phyloP scores from a whole-genome alignment of 73 alveolate genomes.

The Symbiodinium pilosum region DNA sequence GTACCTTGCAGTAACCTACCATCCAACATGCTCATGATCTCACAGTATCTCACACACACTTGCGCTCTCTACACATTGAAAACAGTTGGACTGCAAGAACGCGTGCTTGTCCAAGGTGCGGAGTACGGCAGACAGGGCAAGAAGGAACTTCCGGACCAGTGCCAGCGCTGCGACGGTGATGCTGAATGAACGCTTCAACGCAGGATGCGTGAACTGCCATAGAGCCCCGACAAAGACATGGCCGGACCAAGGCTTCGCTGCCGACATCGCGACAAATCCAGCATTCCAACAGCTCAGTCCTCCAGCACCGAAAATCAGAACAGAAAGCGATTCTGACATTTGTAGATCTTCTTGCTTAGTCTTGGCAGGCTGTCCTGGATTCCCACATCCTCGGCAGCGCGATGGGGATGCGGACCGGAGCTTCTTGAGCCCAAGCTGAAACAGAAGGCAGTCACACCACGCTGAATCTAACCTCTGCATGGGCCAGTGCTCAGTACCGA shows the following conservation, averaged over 20 bases:
- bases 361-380: not conserved
- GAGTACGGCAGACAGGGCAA: slow-evolving; percentile 77
- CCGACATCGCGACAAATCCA: slow-evolving; percentile 86
- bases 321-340: no score
- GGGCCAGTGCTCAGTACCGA: not conserved
- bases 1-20: not conserved
- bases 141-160: not conserved
- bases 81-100: no score
- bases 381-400: not conserved
- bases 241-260: slow-evolving; percentile 65
- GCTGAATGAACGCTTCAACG: slow-evolving; percentile 74
- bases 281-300: slow-evolving; percentile 74
- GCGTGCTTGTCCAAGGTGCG: not conserved
- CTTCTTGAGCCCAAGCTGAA: not conserved
- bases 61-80: not conserved
- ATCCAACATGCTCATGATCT: not conserved
- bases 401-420: no score
- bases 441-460: no score
- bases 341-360: no score
- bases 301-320: no score
- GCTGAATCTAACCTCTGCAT: no score
- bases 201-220: slow-evolving; percentile 89
- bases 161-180: slow-evolving; percentile 20
- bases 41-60: not conserved
- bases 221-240: slow-evolving; percentile 81